phyloP scores from a whole-genome alignment of 768 basidiomycete genomes.

The Trametes cubensis region DNA sequence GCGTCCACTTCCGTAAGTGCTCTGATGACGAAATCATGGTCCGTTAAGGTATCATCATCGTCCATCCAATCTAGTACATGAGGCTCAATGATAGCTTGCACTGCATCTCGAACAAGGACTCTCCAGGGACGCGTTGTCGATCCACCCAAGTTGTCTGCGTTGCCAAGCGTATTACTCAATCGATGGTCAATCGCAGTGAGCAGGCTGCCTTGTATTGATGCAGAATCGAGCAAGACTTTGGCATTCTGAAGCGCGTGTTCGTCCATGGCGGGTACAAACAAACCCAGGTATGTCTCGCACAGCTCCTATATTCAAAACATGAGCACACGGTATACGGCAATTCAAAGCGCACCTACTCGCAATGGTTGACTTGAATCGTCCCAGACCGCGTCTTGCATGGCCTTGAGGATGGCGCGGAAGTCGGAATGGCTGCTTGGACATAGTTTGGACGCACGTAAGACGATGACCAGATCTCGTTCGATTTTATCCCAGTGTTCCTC shows the following conservation, averaged over 20 bases:
- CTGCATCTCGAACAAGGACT: conserved; percentile 14
- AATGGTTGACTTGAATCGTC: conserved; percentile 30
- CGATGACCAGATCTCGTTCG: conserved; percentile 24
- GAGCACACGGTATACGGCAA: neutral
- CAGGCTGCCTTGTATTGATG: conserved; percentile 2
- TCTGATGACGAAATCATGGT: conserved; percentile 45
- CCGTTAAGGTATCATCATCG: conserved; percentile 47
- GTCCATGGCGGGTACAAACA: conserved; percentile 36
- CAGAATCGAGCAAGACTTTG: neutral
- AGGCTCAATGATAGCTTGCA: conserved; percentile 46
- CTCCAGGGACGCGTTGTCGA: conserved; percentile 18
- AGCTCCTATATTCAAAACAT: conserved; percentile 25
- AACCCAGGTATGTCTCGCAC: conserved; percentile 36
- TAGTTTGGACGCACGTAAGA: conserved; percentile 12
- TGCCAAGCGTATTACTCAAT: neutral
- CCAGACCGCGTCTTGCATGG: conserved; percentile 45
- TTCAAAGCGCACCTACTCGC: conserved; percentile 15
- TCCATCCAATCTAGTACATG: conserved; percentile 58
- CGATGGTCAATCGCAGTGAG: conserved; percentile 1
- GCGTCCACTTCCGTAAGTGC: conserved; percentile 50
- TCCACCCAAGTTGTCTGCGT: neutral
- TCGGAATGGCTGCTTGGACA: conserved; percentile 6
- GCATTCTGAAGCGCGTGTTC: conserved; percentile 26
- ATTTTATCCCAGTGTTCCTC: conserved; percentile 41
- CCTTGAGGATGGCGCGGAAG: conserved; percentile 36